Evolutionary conservation across 176 grass and related monocot genomes (phyloP).

Genomic region (Puya raimondii): DNA sequence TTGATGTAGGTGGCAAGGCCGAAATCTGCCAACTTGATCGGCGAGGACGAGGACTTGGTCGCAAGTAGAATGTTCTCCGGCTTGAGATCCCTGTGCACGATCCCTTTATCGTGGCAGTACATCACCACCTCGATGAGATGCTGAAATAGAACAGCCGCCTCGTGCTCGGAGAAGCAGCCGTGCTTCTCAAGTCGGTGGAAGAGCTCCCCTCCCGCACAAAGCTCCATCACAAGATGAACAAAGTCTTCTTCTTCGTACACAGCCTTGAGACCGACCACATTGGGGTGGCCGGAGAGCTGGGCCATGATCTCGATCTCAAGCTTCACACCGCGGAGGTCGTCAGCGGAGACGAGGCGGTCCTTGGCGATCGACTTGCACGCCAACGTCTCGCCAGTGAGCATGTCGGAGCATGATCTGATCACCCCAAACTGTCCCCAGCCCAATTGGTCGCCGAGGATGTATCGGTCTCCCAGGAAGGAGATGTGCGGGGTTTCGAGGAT

Average conservation of each 20-base stretch:
- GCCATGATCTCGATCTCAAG: conserved; percentile 98
- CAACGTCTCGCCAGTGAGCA: conserved; percentile 62
- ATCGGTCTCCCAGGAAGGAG: conserved; percentile 78
- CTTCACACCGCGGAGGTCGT: conserved; percentile 67
- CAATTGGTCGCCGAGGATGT: conserved; percentile 61
- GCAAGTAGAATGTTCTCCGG: conserved; percentile 95
- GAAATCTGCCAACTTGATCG: conserved; percentile 83
- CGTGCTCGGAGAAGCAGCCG: conserved; percentile 72
- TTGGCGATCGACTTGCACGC: conserved; percentile 98
- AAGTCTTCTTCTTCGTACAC: conserved; percentile 83
- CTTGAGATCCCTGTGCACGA: conserved; percentile 90
- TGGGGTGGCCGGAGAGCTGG: conserved; percentile 75
- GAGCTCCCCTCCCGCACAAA: conserved; percentile 85
- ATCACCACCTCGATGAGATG: conserved; percentile 88
- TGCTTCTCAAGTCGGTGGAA: conserved; percentile 79
- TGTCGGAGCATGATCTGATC: conserved; percentile 77
- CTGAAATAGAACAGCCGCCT: conserved; percentile 52
- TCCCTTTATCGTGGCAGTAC: conserved; percentile 81
- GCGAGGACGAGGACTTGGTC: conserved; percentile 56
- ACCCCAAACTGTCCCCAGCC: conserved; percentile 98
- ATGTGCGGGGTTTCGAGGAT: conserved; percentile 75
- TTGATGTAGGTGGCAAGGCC: conserved; percentile 79
- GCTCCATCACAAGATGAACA: conserved; percentile 95
- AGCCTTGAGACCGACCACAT: conserved; percentile 84
- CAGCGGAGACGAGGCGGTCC: conserved; percentile 63